Base-by-base conservation (phyloP, 352 stramenopile species). In the Phytophthora foliorum region DNA sequence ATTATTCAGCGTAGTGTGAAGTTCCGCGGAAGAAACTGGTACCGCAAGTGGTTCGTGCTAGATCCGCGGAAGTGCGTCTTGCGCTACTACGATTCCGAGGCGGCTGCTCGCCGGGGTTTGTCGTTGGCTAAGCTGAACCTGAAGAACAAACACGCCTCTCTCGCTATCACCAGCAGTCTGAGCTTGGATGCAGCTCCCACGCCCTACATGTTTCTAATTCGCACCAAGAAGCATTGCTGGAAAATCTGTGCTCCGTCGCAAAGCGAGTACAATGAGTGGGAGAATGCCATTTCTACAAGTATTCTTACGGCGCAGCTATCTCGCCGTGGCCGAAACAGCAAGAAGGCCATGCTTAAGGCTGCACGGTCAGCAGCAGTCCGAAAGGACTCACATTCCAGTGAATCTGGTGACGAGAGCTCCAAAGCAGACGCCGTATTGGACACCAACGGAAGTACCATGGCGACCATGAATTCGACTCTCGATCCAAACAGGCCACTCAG, bases 11-110 rank as follows among this genome's bases (percentile, higher is more conserved):
- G 86, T 42, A 86, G 77, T 58, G 72, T 91, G 38, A 91, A 91
- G 57, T 91, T 91, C 29, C 83, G 82, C 9, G 83, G 84, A 21
- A 75, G 79, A 5, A 81, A 90, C 49, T 94, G 86, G 86, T 94
- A 94, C 41, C 80, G 84, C 42, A 94, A 94, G 66, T 94, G 86
- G 86, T 91, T 94, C 61, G 82, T 91, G 2, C 55, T 94, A 8
- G 82, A 94, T 56, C 72, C 67, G 7, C 70, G 65, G 24, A 91
- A 92, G 67, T 80, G 77, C n/a, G 52, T 88, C 0, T 39, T 94
- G 51, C 82, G 84, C 6, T 94, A 90, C 44, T 94, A 92, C 66
- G 86, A 94, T 56, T 91, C 83, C 3, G 84, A 94, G 67, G 63
- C 71, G 34, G 74, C 84, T 11, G 82, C 82, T 25, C 74, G 75